These are phyloP conservation scores for Graphilbum sp. DNA, from an alignment of 2,329 filamentous ascomycete genomes.

Conservation along the genomic window DNA sequence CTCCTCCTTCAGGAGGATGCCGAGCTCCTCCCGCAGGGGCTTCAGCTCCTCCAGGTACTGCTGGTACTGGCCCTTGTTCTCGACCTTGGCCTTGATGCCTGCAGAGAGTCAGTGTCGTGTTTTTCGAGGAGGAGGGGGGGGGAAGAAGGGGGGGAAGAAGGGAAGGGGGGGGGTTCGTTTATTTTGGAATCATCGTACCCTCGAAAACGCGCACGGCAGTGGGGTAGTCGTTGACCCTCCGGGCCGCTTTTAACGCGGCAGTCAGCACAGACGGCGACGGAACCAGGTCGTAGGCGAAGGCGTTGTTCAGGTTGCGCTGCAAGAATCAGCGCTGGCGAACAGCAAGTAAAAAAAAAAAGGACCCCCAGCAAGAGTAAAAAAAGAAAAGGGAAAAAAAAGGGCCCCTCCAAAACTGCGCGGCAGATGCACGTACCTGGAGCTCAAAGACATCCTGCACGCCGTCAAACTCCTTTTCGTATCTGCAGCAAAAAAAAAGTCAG, in stretches of 20 bases:
- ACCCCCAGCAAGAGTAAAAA: neutral
- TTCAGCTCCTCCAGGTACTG: conserved; percentile 92
- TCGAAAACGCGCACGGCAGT: conserved; percentile 98
- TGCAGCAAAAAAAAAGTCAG: conserved; percentile 35
- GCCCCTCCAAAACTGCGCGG: neutral
- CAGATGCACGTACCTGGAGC: conserved; percentile 62
- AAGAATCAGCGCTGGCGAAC: conserved; percentile 2
- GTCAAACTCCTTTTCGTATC: conserved; percentile 99
- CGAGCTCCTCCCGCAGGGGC: conserved; percentile 82
- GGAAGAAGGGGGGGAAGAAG: too few relatives aligned
- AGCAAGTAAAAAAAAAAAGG: neutral
- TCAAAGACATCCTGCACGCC: conserved; percentile 96
- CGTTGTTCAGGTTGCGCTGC: conserved; percentile 90
- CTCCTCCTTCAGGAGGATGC: conserved; percentile 79
- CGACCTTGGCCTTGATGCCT: conserved; percentile 99
- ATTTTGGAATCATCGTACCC: conserved; percentile 41
- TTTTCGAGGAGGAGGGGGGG: too few relatives aligned
- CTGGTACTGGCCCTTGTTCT: conserved; percentile 95
- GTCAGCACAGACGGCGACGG: conserved; percentile 81
- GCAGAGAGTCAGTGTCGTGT: conserved; percentile 1
- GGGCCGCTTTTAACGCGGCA: conserved; percentile 82
- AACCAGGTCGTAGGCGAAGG: conserved; percentile 98
- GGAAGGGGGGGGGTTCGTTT: too few relatives aligned
- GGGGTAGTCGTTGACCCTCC: conserved; percentile 95
- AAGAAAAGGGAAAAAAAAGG: too few relatives aligned